These are phyloP conservation scores for Solanum okadae DNA, from an alignment of 257 asterid genomes.

Conservation along the genomic window DNA sequence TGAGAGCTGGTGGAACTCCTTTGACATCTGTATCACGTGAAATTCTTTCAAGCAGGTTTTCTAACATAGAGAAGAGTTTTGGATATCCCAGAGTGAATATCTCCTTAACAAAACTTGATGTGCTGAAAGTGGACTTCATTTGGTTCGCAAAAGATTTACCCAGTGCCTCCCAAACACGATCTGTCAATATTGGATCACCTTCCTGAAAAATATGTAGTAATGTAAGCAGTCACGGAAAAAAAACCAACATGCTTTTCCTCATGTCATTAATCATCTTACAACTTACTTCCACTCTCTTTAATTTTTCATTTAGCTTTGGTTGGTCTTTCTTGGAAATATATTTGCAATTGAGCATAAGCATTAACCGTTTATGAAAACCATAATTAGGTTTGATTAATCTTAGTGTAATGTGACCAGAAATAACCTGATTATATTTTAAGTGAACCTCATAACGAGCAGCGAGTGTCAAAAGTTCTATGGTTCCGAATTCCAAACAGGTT, in stretches of 20 bases:
- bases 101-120: slow-evolving; percentile 94
- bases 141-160: slow-evolving; percentile 88
- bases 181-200: slow-evolving; percentile 81
- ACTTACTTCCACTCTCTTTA: not conserved
- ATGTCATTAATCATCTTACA: not conserved
- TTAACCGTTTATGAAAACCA: not conserved
- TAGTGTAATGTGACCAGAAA: not conserved
- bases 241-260: not conserved
- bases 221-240: slow-evolving; percentile 2
- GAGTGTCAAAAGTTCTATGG: not conserved
- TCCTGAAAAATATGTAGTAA: slow-evolving; percentile 43
- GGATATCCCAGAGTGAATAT: slow-evolving; percentile 91
- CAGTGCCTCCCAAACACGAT: slow-evolving; percentile 89
- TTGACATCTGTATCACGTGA: slow-evolving; percentile 98
- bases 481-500: not conserved
- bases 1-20: slow-evolving; percentile 92
- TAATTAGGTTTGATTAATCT: not conserved
- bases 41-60: slow-evolving; percentile 85
- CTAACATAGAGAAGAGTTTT: slow-evolving; percentile 69
- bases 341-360: not conserved
- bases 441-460: not conserved
- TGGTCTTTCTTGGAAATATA: not conserved
- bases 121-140: slow-evolving; percentile 87
- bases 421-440: not conserved
- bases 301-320: not conserved